Percentiles rank a stretch among this genome's conserved stretches.
phyloP scores from a whole-genome alignment of 1,284 basidiomycete genomes.

The Laetiporus sulphureus region DNA sequence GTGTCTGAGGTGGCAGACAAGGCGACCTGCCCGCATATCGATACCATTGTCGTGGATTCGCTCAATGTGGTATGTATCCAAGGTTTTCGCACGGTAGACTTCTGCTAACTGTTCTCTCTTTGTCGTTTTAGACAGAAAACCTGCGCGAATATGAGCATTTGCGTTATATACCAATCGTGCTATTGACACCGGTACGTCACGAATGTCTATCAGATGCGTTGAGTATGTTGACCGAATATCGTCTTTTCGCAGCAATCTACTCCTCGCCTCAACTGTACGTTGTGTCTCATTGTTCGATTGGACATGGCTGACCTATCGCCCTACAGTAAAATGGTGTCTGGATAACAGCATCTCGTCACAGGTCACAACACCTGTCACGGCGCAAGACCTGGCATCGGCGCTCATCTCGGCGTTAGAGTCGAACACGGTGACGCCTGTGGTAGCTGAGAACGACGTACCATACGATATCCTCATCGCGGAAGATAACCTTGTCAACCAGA shows the following conservation, averaged over 20 bases:
- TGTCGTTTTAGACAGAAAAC: constrained; percentile 64
- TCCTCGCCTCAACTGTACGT: constrained; percentile 69
- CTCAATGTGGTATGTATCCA: constrained; percentile 63
- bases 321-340: constrained; percentile 82
- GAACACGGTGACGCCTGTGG: constrained; percentile 80
- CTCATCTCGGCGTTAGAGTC: constrained; percentile 93
- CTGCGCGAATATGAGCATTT: constrained; percentile 92
- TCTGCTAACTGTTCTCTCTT: too few species aligned
- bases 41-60: constrained; percentile 94
- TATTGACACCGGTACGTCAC: constrained; percentile 68
- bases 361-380: constrained; percentile 85
- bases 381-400: constrained; percentile 88
- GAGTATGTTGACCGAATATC: constrained; percentile 1
- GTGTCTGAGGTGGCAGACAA: constrained; percentile 77
- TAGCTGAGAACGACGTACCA: constrained; percentile 74
- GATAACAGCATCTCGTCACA: constrained; percentile 90
- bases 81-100: too few species aligned
- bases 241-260: constrained; percentile 33
- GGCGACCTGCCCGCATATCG: constrained; percentile 83
- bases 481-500: constrained; percentile 98
- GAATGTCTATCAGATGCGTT: not conserved
- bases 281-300: constrained; percentile 22
- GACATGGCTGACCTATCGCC: constrained; percentile 3
- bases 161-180: constrained; percentile 93
- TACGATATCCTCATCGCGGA: constrained; percentile 97